These are phyloP conservation scores for Starmera caribaea DNA, from an alignment of 805 yeast species.

Conservation along the genomic window DNA sequence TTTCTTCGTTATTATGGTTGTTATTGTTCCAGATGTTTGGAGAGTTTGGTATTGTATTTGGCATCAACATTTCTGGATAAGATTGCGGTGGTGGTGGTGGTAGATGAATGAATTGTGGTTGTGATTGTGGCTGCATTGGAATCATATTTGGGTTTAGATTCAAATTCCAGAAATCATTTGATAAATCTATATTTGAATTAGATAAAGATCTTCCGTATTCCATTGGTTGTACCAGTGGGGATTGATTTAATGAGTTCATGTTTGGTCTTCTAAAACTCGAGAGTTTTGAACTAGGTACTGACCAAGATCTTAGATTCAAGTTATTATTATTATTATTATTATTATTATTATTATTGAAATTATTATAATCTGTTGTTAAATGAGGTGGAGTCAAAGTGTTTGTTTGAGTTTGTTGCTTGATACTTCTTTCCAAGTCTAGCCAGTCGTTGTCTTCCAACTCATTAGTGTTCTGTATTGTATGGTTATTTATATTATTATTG, in stretches of 20 bases:
- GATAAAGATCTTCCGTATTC: constrained; percentile 5
- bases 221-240: constrained; percentile 13
- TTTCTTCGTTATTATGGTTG: constrained; percentile 13
- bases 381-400: neutral
- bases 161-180: constrained; percentile 1
- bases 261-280: constrained; percentile 16
- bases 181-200: neutral
- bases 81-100: neutral
- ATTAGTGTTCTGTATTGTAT: neutral
- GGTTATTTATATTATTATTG: too few relatives aligned
- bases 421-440: neutral
- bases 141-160: neutral
- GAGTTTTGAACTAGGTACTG: constrained; percentile 16
- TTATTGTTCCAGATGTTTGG: constrained; percentile 14
- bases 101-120: neutral
- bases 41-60: neutral
- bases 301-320: constrained; percentile 10
- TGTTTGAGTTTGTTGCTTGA: neutral
- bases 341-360: neutral
- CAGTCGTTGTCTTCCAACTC: neutral
- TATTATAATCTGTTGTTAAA: neutral
- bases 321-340: too few relatives aligned
- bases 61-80: neutral
- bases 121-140: neutral
- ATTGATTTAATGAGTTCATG: constrained; percentile 11